Evolutionary conservation across 805 yeast genomes (phyloP), one percentile per base, ranked within the genome.

Genomic region (Candida vaughaniae): DNA sequence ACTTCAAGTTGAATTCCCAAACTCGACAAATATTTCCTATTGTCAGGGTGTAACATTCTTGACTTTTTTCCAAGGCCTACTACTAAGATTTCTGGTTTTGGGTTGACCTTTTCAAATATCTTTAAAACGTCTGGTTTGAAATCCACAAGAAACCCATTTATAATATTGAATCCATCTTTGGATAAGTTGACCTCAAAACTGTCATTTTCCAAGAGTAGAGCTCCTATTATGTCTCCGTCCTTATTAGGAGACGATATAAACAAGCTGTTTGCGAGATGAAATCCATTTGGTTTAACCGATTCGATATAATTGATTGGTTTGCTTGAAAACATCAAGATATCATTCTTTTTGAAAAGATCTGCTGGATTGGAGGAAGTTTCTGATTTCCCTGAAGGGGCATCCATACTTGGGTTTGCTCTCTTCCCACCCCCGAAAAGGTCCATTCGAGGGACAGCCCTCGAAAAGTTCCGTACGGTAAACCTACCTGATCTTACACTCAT

Each of bases 31-130:
- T 54, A 59, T 26, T 60, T 56, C 32, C 74, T 64, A 33, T 82
- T 80, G 7, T 55, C 46, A n/a, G 78, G 80, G 23, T 80, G 73
- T 46, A 86, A 62, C 56, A 84, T 69, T 31, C 93, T 67, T 3
- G 85, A 71, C 41, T 73, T 68, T 40, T 66, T 64, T 0, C 95
- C 95, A 16, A 84, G 61, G 1, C 95, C 95, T 12, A 85, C 60
- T 6, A 85, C 80, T 32, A 84, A 48, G 30, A 86, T 65, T 51
- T 86, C 95, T 0, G 95, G 95, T 51, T 80, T 79, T 3, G 95
- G 95, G 54, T 80, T 78, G 1, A 82, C 56, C 5, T 78, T 61
- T 14, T 68, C 70, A 38, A 82, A 69, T 3, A 82, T 53, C 10
- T 66, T 66, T 17, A 80, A 58, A 0, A 74, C 58, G n/a, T 62